Conservation (phyloP, 352 stramenopile species). For the Saprolegnia parasitica region DNA sequence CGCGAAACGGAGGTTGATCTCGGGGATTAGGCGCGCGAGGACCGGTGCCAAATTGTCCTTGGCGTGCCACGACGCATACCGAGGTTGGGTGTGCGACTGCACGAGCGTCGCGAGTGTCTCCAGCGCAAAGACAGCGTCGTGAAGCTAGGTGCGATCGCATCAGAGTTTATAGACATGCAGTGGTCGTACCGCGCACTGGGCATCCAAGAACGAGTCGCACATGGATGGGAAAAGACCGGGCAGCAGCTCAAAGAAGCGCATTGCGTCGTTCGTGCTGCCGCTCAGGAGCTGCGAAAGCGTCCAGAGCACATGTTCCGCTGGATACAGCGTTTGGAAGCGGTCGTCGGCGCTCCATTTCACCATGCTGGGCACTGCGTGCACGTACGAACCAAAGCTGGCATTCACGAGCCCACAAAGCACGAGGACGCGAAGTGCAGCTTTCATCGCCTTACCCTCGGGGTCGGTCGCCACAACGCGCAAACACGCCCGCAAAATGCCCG, state of each 20-base stretch:
- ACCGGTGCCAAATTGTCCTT: neutral
- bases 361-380: conserved; percentile 16
- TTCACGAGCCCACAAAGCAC: conserved; percentile 14
- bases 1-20: neutral
- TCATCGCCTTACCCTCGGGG: neutral
- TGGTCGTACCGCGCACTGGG: neutral
- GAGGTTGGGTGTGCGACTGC: neutral
- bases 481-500: conserved; percentile 1
- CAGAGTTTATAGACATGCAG: neutral
- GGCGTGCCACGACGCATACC: neutral
- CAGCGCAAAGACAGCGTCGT: conserved; percentile 16
- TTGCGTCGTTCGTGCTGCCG: neutral
- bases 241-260: neutral
- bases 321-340: neutral
- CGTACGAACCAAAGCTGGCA: neutral
- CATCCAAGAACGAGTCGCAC: neutral
- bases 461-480: neutral
- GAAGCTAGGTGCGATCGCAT: conserved; percentile 3
- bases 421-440: conserved; percentile 4
- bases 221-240: conserved; percentile 1
- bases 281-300: neutral
- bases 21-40: neutral
- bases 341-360: neutral
- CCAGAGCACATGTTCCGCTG: neutral
- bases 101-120: conserved; percentile 9